These are phyloP conservation scores for Eragrostis curvula DNA, from an alignment of 176 grass and related monocot genomes.

Conservation along the genomic window DNA sequence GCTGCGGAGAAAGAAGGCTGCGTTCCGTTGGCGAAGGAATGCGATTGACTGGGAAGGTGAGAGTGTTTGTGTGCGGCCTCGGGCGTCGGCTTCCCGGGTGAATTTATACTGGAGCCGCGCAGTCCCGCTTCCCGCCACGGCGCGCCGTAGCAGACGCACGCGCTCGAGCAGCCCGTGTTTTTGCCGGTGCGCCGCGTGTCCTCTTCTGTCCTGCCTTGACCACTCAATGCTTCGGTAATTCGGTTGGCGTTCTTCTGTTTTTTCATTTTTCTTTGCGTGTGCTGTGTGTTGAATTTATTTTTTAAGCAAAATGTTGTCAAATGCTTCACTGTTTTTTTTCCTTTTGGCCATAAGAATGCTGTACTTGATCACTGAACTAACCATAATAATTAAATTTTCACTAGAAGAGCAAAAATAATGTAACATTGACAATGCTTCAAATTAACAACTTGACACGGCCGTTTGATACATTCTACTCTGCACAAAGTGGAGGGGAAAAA, in stretches of 20 bases:
- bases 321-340: too few species aligned
- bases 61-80: not conserved
- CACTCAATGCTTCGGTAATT: not conserved
- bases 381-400: not conserved
- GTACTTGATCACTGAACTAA: not conserved
- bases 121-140: slow-evolving; percentile 44
- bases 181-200: slow-evolving; percentile 46
- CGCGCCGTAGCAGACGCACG: slow-evolving; percentile 16
- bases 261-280: not conserved
- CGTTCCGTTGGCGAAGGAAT: not conserved
- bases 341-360: not conserved
- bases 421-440: not conserved
- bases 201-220: not conserved
- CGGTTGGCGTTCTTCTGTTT: not conserved
- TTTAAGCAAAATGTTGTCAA: too few species aligned
- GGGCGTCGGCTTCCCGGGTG: slow-evolving; percentile 34
- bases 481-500: not conserved
- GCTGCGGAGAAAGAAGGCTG: slow-evolving; percentile 17
- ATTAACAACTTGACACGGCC: too few species aligned
- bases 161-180: not conserved
- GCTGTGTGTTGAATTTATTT: too few species aligned
- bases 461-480: not conserved
- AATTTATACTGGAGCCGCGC: slow-evolving; percentile 54
- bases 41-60: slow-evolving; percentile 5
- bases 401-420: not conserved